Base-by-base conservation (phyloP, 169 alveolate species). In the Eimeria praecox region DNA sequence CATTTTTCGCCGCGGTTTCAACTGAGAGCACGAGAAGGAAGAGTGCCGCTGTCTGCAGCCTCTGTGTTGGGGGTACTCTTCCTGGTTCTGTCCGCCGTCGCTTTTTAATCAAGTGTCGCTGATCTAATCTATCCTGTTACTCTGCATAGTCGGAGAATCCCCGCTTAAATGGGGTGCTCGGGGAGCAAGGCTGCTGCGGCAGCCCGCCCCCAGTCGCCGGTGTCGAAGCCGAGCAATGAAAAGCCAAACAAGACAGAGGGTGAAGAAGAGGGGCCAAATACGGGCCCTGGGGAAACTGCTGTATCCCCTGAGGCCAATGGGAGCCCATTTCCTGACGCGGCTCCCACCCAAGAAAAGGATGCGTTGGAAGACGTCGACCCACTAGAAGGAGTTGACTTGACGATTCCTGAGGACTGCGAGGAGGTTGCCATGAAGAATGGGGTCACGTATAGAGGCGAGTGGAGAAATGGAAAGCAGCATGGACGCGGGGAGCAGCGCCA, bases 381-480 rank as follows among this genome's bases (percentile, higher is more conserved):
- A 3, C 82, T 95, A 18, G 91, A 56, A 49, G 97, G 95, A 66
- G 90, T 95, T 20, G 95, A 89, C n/a, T 56, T 95, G 78, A 77
- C 73, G 24, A 82, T 88, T 14, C 95, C 94, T 3, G 96, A 95
- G 87, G 98, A 97, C 40, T 92, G 96, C 90, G 98, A 98, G 40
- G 97, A 96, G 90, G 97, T 97, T 77, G 96, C 94, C 42, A 97
- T 96, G 95, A 96, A 95, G 82, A 98, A 97, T 93, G 98, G 98
- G 30, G 98, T 97, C 82, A 75, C 97, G 5, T 97, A 98, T 95
- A 97, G 97, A 35, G 99, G 99, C 12, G 97, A 97, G 56, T 98
- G 98, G 98, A 77, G 88, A 27, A 96, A 96, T 69, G 98, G 97
- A 10, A 95, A 94, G 93, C 98, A 97, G 90, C 98, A 97, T 59